Evolutionary conservation across 768 basidiomycete species (phyloP), one percentile per base, ranked within the genome.

Genomic region (Leucosporidium yakuticum): DNA sequence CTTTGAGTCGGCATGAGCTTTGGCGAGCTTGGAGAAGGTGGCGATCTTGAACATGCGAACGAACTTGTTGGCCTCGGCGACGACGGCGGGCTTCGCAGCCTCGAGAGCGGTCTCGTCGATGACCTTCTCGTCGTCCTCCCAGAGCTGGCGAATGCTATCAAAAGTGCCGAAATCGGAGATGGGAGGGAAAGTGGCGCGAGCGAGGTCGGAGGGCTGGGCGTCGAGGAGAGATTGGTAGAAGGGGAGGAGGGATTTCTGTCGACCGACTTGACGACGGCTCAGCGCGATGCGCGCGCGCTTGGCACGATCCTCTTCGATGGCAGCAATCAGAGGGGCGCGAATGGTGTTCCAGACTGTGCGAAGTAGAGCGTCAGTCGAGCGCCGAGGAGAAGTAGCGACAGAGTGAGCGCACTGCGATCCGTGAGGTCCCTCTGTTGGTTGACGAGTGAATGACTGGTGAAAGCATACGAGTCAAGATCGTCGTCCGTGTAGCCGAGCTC

Each of bases 401-500:
- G 27, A 6, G 19, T 7, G 27, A 31, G 27, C 58, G 9, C 5
- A 47, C 47, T 54, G 53, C 53, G 53, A 54, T 54, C 53, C 25
- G 53, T 54, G 5, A 54, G 21, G 27, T 54, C 53, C 27, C 29
- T 29, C n/a, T 25, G 53, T 23, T 44, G 34, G 11, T 64, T 50
- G 63, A 56, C 20, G 21, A 56, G 32, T 7, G n/a, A 25, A 21
- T 54, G 31, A 19, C 7, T 0, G 34, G 47, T n/a, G 29, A n/a
- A 27, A 1, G n/a, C 7, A 32, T 12, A 44, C 57, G 32, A 5
- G 27, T 7, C 21, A 21, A 53, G 34, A 54, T 69, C 69, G 1
- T n/a, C 9, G 0, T 31, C 23, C 0, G 36, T 56, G 39, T 70
- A 70, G 11, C 69, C 69, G 6, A 66, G 60, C 11, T 55, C 56